Evolutionary conservation across 208 protist genomes (phyloP).

Genomic region (Trypanosomatidae sp.): DNA sequence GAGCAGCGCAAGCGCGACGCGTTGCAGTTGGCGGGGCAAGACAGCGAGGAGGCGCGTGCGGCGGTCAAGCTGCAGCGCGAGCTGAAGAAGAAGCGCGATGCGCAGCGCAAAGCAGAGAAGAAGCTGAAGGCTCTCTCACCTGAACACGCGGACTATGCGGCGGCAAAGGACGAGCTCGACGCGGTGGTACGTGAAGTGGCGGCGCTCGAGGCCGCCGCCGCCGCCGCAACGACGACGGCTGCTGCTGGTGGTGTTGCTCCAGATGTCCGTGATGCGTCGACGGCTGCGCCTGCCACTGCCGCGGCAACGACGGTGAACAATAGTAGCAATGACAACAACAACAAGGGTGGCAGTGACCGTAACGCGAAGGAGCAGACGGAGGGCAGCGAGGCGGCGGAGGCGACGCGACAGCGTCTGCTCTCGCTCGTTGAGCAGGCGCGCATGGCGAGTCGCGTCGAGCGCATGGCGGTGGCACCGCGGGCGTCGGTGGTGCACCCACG

Average conservation of each 20-base stretch:
- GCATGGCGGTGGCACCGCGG: not conserved
- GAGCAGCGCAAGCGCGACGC: conserved; percentile 12
- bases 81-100: conserved; percentile 45
- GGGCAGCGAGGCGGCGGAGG: too few relatives aligned
- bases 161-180: conserved; percentile 18
- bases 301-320: not conserved
- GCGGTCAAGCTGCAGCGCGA: conserved; percentile 35
- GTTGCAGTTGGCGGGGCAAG: conserved; percentile 15
- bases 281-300: conserved; percentile 3
- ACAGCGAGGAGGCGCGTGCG: conserved; percentile 14
- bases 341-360: too few relatives aligned
- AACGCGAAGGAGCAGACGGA: too few relatives aligned
- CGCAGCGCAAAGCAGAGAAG: conserved; percentile 30
- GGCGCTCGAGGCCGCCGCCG: conserved; percentile 3
- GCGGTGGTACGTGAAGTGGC: conserved; percentile 8
- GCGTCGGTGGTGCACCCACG: conserved; percentile 38
- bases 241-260: not conserved
- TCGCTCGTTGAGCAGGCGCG: not conserved
- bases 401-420: not conserved
- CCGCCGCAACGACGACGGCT: not conserved
- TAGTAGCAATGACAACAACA: too few relatives aligned
- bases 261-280: too few relatives aligned
- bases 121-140: conserved; percentile 17
- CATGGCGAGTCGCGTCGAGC: not conserved
- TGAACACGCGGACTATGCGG: conserved; percentile 7